A percentile compares a stretch with the other conserved stretches of the same genome.
Conservation (phyloP, 2,329 filamentous ascomycete genomes). For the Colletotrichum cereale region DNA sequence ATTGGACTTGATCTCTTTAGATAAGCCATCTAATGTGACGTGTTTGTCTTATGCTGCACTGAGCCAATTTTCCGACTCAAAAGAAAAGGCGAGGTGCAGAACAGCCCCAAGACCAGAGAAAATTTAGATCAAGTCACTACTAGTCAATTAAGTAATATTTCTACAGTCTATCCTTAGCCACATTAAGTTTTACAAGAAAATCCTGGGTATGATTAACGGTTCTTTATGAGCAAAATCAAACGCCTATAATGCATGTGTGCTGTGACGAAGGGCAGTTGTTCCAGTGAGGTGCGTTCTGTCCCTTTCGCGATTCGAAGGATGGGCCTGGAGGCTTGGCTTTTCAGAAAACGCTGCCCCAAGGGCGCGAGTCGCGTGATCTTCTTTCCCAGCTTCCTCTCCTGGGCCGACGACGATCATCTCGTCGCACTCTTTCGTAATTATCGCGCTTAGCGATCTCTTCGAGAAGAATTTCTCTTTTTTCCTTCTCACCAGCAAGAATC, state of each 20-base stretch:
- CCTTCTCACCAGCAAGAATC: conserved; percentile 28
- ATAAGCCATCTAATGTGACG: not conserved
- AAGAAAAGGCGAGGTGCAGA: fast-evolving
- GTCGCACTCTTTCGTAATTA: conserved; percentile 17
- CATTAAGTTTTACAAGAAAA: not conserved
- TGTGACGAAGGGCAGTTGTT: not conserved
- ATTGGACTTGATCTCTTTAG: not conserved
- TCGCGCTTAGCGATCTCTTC: conserved; percentile 34
- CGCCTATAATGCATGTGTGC: not conserved
- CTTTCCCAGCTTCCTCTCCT: conserved; percentile 36
- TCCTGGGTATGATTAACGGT: not conserved
- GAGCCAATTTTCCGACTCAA: not conserved
- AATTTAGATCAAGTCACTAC: not conserved
- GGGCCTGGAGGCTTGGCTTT: not conserved
- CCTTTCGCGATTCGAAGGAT: no score
- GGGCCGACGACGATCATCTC: conserved; percentile 19
- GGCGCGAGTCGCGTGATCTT: conserved; percentile 16
- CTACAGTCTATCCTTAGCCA: not conserved
- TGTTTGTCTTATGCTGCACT: not conserved
- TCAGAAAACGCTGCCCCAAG: conserved; percentile 19
- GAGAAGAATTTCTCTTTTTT: conserved; percentile 27
- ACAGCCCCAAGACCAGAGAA: not conserved
- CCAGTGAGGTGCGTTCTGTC: not conserved
- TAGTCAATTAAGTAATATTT: not conserved
- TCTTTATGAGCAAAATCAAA: no score